phyloP scores from a whole-genome alignment of 106 monocot genomes.

The Ottelia alismoides region DNA sequence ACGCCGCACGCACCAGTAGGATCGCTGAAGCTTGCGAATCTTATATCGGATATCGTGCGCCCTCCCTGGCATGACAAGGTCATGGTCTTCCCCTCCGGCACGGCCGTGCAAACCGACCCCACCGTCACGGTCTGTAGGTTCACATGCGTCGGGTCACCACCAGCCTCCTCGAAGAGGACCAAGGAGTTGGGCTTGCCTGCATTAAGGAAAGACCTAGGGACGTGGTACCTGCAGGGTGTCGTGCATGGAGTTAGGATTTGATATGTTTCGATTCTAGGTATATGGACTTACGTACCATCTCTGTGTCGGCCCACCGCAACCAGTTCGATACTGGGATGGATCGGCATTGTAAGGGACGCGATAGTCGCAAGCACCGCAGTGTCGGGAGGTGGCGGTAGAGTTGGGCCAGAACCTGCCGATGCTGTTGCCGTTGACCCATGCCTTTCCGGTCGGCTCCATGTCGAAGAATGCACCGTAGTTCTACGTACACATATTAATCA shows the following conservation, averaged over 20 bases:
- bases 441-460: slow-evolving; percentile 20
- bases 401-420: slow-evolving; percentile 2
- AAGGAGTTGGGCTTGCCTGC: not conserved
- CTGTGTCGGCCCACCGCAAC: not conserved
- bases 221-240: slow-evolving; percentile 13
- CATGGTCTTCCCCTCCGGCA: not conserved
- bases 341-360: not conserved
- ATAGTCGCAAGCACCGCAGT: not conserved
- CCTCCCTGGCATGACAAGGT: slow-evolving; percentile 3
- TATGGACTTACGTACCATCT: not conserved
- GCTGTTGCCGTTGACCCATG: slow-evolving; percentile 1
- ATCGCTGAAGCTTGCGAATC: slow-evolving; percentile 5
- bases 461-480: slow-evolving; percentile 61
- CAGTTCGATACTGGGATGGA: not conserved
- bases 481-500: too few species aligned
- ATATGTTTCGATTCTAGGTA: too few species aligned
- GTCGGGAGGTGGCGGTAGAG: not conserved
- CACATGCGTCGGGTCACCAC: slow-evolving; percentile 1
- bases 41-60: not conserved
- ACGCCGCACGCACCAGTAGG: not conserved
- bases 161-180: slow-evolving; percentile 1
- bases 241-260: too few species aligned
- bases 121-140: not conserved
- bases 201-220: slow-evolving; percentile 2
- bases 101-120: not conserved